These are phyloP conservation scores for Penicillium parvum DNA, from an alignment of 495 filamentous ascomycete species.

Conservation along the genomic window DNA sequence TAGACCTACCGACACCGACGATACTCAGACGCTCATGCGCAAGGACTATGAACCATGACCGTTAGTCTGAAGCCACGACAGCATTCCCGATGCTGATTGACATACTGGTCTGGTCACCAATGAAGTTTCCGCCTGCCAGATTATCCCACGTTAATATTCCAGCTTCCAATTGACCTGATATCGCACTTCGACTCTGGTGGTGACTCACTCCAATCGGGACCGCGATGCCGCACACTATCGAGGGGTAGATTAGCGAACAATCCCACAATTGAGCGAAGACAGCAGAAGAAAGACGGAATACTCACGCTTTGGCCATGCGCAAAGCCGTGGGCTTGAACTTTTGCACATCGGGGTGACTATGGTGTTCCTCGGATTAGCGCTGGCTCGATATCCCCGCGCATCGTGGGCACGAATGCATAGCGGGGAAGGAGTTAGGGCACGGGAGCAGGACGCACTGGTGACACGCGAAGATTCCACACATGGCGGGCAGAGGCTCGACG, in stretches of 20 bases:
- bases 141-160: conserved; percentile 12
- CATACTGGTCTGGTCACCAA: conserved; percentile 78
- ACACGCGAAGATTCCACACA: conserved; percentile 91
- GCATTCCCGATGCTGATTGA: conserved; percentile 4
- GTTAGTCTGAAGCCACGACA: conserved; percentile 12
- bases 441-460: conserved; percentile 63
- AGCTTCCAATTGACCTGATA: neutral
- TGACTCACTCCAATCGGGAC: conserved; percentile 96
- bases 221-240: conserved; percentile 83
- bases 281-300: conserved; percentile 8
- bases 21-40: conserved; percentile 96
- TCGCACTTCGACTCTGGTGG: conserved; percentile 10
- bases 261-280: conserved; percentile 28
- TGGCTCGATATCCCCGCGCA: conserved; percentile 10
- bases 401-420: conserved; percentile 10
- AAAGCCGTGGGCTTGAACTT: conserved; percentile 96
- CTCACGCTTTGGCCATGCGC: conserved; percentile 92
- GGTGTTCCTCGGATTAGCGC: conserved; percentile 20
- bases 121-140: conserved; percentile 73
- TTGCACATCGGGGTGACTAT: conserved; percentile 88
- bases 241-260: conserved; percentile 23
- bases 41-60: conserved; percentile 62
- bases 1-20: conserved; percentile 86
- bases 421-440: conserved; percentile 9
- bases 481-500: conserved; percentile 33